Base-by-base conservation (phyloP, 345 rosid species). In the Lepidium didymum region DNA sequence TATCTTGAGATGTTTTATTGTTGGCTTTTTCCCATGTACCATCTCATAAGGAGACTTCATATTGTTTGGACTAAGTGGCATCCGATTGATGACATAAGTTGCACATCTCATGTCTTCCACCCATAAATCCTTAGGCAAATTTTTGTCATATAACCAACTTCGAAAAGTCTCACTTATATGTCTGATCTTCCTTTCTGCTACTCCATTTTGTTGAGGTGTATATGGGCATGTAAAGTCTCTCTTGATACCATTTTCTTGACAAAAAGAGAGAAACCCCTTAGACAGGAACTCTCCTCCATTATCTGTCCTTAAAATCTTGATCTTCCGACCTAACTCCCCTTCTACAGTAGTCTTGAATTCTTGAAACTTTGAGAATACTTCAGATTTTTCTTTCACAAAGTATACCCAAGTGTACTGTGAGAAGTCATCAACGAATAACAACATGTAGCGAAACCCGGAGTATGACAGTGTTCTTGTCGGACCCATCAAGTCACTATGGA, bases 61-160 rank as follows among this genome's bases (percentile, higher is more conserved):
- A 36, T 36, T 8, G 12, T 36, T 36, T 29, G 47, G 62, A 31
- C 47, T 70, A 4, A 27, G 35, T 3, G 46, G 55, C 45, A 61
- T 23, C 3, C 19, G 46, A 4, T 53, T 62, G 13, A 62, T 62
- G 12, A 64, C 60, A 63, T 72, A 19, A 63, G 41, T n/a, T 34
- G 50, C 70, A 72, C 52, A 64, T 27, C 5, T 27, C 70, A 72
- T 72, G 3, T 36, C 53, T 40, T 52, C 51, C 9, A 35, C 35
- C 43, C 21, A 62, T 27, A 46, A 31, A 44, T 19, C 21, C 21
- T 19, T 19, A 19, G 21, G 21, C 21, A 19, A 19, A 19, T 19
- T 19, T 19, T 19, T 7, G 1, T 2, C 23, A 64, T 25, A 23
- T 25, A 62, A 10, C 16, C 68, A 64, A 3, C 57, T 49, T 50